These are phyloP conservation scores for Xylaria sp. DNA, from an alignment of 2,329 filamentous ascomycete genomes.

Conservation along the genomic window DNA sequence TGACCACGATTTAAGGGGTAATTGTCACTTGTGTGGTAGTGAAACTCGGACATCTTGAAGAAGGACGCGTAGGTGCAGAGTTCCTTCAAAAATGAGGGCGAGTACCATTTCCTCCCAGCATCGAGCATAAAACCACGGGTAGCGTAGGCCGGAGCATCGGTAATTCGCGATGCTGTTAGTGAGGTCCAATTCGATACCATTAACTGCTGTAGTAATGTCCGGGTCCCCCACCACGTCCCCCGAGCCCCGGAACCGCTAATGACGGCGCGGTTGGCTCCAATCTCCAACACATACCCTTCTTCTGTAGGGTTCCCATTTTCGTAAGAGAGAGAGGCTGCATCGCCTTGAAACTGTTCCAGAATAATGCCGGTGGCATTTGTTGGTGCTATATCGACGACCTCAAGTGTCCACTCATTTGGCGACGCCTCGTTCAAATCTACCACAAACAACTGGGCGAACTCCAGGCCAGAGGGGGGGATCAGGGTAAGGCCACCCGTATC, in stretches of 20 bases:
- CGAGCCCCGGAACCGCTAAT: conserved; percentile 56
- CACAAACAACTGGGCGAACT: conserved; percentile 59
- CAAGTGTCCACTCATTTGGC: conserved; percentile 54
- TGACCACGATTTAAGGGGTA: conserved; percentile 58
- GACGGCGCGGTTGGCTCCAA: conserved; percentile 48
- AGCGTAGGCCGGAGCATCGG: conserved; percentile 56
- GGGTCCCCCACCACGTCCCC: conserved; percentile 59
- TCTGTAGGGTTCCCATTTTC: conserved; percentile 58
- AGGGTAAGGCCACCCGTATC: conserved; percentile 60
- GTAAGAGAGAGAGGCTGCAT: conserved; percentile 52
- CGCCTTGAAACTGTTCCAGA: conserved; percentile 50
- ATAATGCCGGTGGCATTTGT: conserved; percentile 53
- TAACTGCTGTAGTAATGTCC: conserved; percentile 56
- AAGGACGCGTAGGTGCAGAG: conserved; percentile 57
- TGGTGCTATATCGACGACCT: conserved; percentile 50
- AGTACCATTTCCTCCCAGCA: conserved; percentile 57
- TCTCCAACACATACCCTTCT: conserved; percentile 60
- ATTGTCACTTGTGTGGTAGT: conserved; percentile 61
- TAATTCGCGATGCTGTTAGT: conserved; percentile 44
- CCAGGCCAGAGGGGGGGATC: conserved; percentile 60
- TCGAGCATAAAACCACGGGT: conserved; percentile 58
- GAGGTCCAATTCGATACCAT: conserved; percentile 48
- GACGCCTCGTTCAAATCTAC: conserved; percentile 56
- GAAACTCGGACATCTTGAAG: conserved; percentile 61
- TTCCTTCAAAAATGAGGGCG: conserved; percentile 54